Conservation (phyloP, 495 filamentous ascomycete genomes). For the Neurospora sp. region DNA sequence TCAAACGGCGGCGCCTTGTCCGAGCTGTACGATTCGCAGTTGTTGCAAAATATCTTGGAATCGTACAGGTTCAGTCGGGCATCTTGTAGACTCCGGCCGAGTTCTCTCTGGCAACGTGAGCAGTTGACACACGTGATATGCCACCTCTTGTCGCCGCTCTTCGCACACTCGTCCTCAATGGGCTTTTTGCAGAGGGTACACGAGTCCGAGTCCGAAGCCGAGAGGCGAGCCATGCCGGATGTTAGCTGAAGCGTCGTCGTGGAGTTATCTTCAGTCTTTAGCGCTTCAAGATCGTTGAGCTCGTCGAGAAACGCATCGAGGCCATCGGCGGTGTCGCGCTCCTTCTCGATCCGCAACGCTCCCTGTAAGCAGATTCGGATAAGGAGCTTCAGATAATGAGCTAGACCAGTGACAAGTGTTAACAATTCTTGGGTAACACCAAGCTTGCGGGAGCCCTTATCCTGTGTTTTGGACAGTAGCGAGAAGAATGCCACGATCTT, state of each 20-base stretch:
- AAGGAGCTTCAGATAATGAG: constrained; percentile 95
- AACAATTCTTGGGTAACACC: constrained; percentile 96
- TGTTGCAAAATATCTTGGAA: constrained; percentile 56
- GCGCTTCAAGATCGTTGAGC: constrained; percentile 60
- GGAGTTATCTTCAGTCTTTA: constrained; percentile 53
- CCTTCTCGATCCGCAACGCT: constrained; percentile 80
- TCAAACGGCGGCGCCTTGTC: constrained; percentile 36
- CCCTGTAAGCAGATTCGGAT: constrained; percentile 96
- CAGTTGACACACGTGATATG: constrained; percentile 74
- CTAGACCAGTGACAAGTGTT: constrained; percentile 89
- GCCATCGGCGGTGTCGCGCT: constrained; percentile 61
- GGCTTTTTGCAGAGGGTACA: constrained; percentile 73
- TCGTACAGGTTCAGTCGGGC: constrained; percentile 57
- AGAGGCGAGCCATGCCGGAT: constrained; percentile 59
- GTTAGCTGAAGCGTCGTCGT: constrained; percentile 58
- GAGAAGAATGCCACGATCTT: constrained; percentile 99
- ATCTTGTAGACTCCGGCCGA: constrained; percentile 52
- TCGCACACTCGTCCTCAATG: constrained; percentile 87
- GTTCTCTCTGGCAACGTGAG: constrained; percentile 59
- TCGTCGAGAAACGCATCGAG: constrained; percentile 73
- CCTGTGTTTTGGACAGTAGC: constrained; percentile 84
- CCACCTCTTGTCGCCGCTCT: constrained; percentile 64
- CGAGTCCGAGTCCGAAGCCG: constrained; percentile 71
- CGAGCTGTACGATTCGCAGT: constrained; percentile 39
- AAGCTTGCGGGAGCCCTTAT: constrained; percentile 74